phyloP scores from a whole-genome alignment of 2,329 filamentous ascomycete genomes.

The Furcasterigmium furcatum region DNA sequence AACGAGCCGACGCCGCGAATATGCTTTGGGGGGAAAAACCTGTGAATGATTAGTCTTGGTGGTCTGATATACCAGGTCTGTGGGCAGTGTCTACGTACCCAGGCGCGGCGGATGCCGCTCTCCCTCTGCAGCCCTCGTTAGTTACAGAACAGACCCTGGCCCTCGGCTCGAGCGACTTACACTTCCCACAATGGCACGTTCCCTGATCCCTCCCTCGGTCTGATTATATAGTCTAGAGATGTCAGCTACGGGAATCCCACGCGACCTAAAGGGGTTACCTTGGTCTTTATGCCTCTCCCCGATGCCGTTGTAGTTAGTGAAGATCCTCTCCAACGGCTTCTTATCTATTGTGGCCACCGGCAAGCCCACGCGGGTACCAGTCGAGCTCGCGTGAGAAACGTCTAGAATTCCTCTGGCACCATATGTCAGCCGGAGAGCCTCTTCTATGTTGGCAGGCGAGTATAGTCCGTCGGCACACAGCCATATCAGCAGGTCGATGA shows the following conservation, averaged over 20 bases:
- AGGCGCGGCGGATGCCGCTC: background rate
- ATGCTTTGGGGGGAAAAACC: background rate
- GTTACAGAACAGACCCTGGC: background rate
- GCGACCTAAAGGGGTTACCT: background rate
- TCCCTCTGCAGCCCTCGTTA: background rate
- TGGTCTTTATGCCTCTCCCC: background rate
- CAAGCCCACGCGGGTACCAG: background rate
- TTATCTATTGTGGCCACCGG: constrained; percentile 3
- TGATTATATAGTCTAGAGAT: background rate
- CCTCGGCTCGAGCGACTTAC: background rate
- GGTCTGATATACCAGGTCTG: background rate
- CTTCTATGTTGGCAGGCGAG: constrained; percentile 1
- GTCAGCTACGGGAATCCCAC: background rate
- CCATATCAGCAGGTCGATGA: constrained; percentile 1
- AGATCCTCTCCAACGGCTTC: constrained; percentile 3
- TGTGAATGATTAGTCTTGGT: background rate
- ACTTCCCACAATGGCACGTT: constrained; percentile 1
- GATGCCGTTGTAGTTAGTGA: constrained; percentile 5
- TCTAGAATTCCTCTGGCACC: background rate
- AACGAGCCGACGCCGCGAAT: constrained; percentile 1
- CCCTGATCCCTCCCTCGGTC: background rate
- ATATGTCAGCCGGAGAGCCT: constrained; percentile 1
- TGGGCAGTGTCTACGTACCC: background rate
- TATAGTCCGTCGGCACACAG: constrained; percentile 1
- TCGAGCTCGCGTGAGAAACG: background rate